These are phyloP conservation scores for Russula sp. DNA, from an alignment of 768 basidiomycete species.

Conservation along the genomic window DNA sequence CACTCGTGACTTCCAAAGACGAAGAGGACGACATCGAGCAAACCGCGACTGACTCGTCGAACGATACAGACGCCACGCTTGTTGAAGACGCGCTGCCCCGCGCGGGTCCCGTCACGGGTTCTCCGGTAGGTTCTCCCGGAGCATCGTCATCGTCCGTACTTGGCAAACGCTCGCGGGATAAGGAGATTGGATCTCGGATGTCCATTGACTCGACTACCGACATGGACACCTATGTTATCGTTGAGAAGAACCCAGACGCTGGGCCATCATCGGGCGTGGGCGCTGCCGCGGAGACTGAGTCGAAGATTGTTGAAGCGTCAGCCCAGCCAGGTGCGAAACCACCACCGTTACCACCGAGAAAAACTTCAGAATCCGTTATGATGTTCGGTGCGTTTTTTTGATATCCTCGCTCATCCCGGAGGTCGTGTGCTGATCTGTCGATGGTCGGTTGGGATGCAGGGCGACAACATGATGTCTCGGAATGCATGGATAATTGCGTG, in stretches of 20 bases:
- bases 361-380: constrained; percentile 69
- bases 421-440: not conserved
- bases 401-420: not conserved
- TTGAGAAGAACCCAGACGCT: constrained; percentile 30
- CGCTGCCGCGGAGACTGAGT: constrained; percentile 26
- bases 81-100: constrained; percentile 57
- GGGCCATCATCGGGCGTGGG: constrained; percentile 12
- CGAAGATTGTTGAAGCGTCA: constrained; percentile 24
- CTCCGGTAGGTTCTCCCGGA: constrained; percentile 27
- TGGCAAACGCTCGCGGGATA: constrained; percentile 56
- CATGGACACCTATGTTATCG: constrained; percentile 38
- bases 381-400: constrained; percentile 64
- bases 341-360: constrained; percentile 45
- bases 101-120: constrained; percentile 24
- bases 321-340: constrained; percentile 34
- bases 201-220: constrained; percentile 48
- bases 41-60: constrained; percentile 70
- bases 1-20: constrained; percentile 82
- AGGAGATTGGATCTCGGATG: constrained; percentile 35
- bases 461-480: constrained; percentile 95
- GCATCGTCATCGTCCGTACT: constrained; percentile 36
- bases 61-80: constrained; percentile 83
- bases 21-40: constrained; percentile 78
- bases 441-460: constrained; percentile 37
- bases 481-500: constrained; percentile 99